Evolutionary conservation across 768 basidiomycete species (phyloP), one percentile per base, ranked within the genome.

Genomic region (Kwoniella heveanensis): DNA sequence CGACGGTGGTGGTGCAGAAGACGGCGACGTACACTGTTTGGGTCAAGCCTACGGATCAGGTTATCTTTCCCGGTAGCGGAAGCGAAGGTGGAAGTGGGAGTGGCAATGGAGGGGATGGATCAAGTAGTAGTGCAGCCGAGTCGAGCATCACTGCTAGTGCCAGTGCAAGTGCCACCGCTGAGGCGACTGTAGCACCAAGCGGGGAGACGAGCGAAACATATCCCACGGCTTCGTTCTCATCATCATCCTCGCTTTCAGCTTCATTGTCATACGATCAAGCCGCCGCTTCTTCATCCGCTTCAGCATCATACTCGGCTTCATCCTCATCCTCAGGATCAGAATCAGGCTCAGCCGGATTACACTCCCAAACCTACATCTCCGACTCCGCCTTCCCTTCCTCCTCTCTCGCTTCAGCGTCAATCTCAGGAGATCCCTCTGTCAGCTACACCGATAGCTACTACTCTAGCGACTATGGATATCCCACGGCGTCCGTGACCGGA

Each of bases 41-140:
- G 75, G 74, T 72, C 0, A 48, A 57, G 25, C 70, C 75, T 9
- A 73, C 76, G 10, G 69, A 66, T 47, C 76, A 77, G 59, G 71
- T 67, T 8, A 21, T 36, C 49, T 49, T 60, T 15, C 21, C 36
- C 29, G 22, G 25, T 15, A 47, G 44, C 29, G 54, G 59, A 30
- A 51, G 25, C 37, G 46, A 29, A 54, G 50, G 62, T 50, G 56
- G 47, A 29, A 5, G 7, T 44, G 56, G 47, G 25, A 57, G 32
- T 59, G 57, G 32, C 32, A 32, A 32, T 32, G 32, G 32, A 13
- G 56, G 58, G 6, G 61, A 21, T 3, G 36, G 30, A 10, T 26
- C 19, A 2, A 57, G 44, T 19, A 50, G 24, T 50, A 29, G 29
- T 21, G 29, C 54, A 8, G 39, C 52, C 2, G 26, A n/a, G 48